Conservation (phyloP, 2,329 filamentous ascomycete species). For the Neofusicoccum cordaticola region DNA sequence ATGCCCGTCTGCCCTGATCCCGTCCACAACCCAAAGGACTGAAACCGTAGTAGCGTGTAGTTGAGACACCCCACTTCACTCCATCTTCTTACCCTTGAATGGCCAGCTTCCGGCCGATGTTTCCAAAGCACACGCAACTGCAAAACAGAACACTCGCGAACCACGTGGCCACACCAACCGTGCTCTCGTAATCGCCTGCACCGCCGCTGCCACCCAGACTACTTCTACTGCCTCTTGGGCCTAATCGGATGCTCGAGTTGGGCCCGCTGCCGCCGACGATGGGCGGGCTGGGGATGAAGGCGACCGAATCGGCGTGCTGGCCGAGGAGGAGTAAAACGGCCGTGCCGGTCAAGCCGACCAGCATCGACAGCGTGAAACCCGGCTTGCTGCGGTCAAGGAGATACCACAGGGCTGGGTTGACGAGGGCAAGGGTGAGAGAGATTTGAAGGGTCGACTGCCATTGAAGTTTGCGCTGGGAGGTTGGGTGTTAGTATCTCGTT, state of each 20-base stretch:
- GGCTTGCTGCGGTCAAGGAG: slow-evolving; percentile 85
- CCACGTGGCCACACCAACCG: slow-evolving; percentile 69
- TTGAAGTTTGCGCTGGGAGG: slow-evolving; percentile 71
- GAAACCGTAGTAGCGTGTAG: too few relatives aligned
- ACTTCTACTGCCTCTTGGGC: slow-evolving; percentile 2
- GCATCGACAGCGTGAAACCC: slow-evolving; percentile 75
- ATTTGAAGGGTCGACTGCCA: slow-evolving; percentile 96
- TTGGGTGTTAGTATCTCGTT: slow-evolving; percentile 7
- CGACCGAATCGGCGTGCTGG: slow-evolving; percentile 69
- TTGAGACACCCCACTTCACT: too few relatives aligned
- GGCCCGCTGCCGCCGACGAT: slow-evolving; percentile 15
- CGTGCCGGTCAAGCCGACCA: slow-evolving; percentile 72
- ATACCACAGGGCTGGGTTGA: slow-evolving; percentile 94
- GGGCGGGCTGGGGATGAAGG: slow-evolving; percentile 47
- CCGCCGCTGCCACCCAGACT: slow-evolving; percentile 22
- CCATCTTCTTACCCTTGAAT: neutral
- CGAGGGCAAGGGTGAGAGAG: slow-evolving; percentile 81
- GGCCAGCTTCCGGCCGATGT: slow-evolving; percentile 79
- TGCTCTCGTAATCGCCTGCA: slow-evolving; percentile 17
- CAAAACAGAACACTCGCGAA: slow-evolving; percentile 92
- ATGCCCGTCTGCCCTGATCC: neutral
- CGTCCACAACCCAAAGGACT: too few relatives aligned
- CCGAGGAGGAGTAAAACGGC: slow-evolving; percentile 70
- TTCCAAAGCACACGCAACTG: slow-evolving; percentile 92
- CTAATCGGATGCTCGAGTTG: slow-evolving; percentile 4